Conservation (phyloP, 192 early-diverging fungal genomes). For the Mortierella alpina region DNA sequence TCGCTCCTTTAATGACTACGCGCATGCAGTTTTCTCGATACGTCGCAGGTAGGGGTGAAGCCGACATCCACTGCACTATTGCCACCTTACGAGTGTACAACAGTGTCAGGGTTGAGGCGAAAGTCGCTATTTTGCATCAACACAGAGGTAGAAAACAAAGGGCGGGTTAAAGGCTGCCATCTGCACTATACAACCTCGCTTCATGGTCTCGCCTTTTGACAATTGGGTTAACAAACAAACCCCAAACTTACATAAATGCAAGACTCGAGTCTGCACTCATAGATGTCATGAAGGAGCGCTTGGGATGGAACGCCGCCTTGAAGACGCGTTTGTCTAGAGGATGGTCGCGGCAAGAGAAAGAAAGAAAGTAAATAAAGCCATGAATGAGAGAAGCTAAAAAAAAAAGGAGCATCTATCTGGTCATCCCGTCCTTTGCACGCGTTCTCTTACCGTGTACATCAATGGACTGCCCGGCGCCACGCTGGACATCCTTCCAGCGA, state of each 20-base stretch:
- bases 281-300: slow-evolving; percentile 27
- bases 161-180: not conserved
- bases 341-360: not conserved
- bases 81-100: slow-evolving; percentile 20
- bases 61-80: too few species aligned
- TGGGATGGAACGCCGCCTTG: slow-evolving; percentile 46
- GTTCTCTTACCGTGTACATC: slow-evolving; percentile 23
- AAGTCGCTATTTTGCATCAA: slow-evolving; percentile 8
- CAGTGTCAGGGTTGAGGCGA: slow-evolving; percentile 16
- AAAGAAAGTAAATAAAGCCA: too few species aligned
- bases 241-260: slow-evolving; percentile 35
- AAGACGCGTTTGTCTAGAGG: slow-evolving; percentile 39
- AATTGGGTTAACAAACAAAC: not conserved
- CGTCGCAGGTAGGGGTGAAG: too few species aligned
- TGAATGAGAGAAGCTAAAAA: not conserved
- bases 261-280: slow-evolving; percentile 39
- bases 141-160: not conserved
- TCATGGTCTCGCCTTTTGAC: not conserved
- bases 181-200: not conserved
- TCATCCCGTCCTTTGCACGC: too few species aligned
- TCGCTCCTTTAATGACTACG: too few species aligned
- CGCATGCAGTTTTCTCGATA: too few species aligned
- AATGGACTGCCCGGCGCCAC: slow-evolving; percentile 41
- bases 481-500: slow-evolving; percentile 43
- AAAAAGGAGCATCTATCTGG: not conserved